Evolutionary conservation across 2,329 filamentous ascomycete genomes (phyloP).

Genomic region (Cytospora leucostoma): DNA sequence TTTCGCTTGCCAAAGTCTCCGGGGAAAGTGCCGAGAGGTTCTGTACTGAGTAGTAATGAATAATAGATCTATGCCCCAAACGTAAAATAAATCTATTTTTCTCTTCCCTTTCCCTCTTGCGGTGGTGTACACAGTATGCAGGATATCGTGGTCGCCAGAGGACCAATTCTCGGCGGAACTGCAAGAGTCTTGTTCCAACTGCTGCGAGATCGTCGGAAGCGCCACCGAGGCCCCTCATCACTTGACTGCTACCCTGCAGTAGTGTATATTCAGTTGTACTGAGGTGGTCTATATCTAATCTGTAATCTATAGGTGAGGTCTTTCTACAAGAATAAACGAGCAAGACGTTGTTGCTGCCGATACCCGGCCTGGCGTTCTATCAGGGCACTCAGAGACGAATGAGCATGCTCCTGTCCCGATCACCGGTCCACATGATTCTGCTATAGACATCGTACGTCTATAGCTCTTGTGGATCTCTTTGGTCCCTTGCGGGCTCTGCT

Average conservation of each 20-base stretch:
- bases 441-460: not conserved
- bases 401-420: not conserved
- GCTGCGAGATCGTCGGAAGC: constrained; percentile 13
- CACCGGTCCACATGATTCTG: not conserved
- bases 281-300: too few species aligned
- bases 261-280: not conserved
- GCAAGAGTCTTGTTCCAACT: not conserved
- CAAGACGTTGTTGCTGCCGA: constrained; percentile 2
- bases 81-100: not conserved
- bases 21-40: not conserved
- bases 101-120: not conserved
- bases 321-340: constrained; percentile 3
- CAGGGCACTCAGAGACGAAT: not conserved
- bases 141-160: constrained; percentile 5
- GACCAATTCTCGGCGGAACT: not conserved
- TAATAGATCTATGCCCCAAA: not conserved
- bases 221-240: constrained; percentile 5
- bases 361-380: not conserved
- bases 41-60: not conserved
- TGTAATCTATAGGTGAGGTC: not conserved
- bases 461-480: not conserved
- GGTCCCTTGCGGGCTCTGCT: not conserved
- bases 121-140: not conserved
- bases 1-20: too few species aligned
- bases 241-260: not conserved